A percentile compares a stretch with the other conserved stretches of the same genome.
Evolutionary conservation across 2,329 filamentous ascomycete genomes (phyloP).

Genomic region (Botryotinia narcissicola): DNA sequence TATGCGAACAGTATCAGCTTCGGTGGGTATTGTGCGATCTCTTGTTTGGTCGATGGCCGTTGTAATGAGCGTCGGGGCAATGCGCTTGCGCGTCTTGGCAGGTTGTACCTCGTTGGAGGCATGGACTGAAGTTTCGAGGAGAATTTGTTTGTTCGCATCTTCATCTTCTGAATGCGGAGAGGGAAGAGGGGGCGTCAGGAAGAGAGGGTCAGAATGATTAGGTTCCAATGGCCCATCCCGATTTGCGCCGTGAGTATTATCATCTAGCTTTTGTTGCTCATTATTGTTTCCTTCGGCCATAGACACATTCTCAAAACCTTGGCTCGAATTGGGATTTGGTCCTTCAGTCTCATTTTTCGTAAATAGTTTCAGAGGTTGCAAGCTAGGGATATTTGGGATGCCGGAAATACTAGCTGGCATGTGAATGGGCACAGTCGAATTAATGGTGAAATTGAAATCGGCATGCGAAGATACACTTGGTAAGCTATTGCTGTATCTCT

Average conservation of each 20-base stretch:
- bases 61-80: conserved; percentile 37
- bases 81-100: conserved; percentile 38
- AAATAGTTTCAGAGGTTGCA: conserved; percentile 3
- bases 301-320: neutral
- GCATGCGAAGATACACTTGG: neutral
- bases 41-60: conserved; percentile 27
- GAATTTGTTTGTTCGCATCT: neutral
- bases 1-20: conserved; percentile 26
- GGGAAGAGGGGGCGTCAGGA: neutral
- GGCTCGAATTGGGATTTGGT: neutral
- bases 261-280: conserved; percentile 9
- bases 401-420: neutral
- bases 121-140: too few relatives aligned
- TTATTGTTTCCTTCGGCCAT: neutral
- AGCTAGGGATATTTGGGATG: neutral
- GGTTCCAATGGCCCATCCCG: neutral
- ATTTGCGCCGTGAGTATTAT: neutral
- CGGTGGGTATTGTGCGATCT: conserved; percentile 30
- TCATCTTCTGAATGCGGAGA: neutral
- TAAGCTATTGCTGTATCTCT: neutral
- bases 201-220: neutral
- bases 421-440: conserved; percentile 14
- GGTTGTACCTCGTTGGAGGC: neutral
- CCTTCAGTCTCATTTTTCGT: neutral
- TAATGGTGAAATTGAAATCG: conserved; percentile 17